Base-by-base conservation (phyloP, 1,139 yeast species). In the Sugiyamaella castrensis region DNA sequence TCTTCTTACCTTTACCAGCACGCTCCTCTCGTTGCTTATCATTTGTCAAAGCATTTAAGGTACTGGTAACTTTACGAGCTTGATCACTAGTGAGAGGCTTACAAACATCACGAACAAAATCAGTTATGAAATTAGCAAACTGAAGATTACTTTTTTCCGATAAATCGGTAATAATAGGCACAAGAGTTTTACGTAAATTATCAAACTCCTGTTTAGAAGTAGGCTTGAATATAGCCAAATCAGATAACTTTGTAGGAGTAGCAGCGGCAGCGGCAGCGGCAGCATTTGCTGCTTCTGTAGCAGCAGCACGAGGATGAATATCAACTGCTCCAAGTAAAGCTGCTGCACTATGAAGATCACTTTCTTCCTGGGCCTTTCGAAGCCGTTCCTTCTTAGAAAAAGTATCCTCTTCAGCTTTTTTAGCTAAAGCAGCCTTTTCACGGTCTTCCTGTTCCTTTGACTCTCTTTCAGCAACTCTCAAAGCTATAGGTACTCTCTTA, bases 1-100 rank as follows among this genome's bases (percentile, higher is more conserved):
- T 89, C 81, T 88, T 87, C 77, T 87, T 88, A 64, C 96, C 97
- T 66, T 97, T 95, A 64, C 94, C 95, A 40, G 94, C 84, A 74
- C 97, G 87, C 72, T 91, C 98, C 52, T 84, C 85, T 67, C 83
- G 84, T 69, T 85, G 92, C 73, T 92, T 92, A 50, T 89, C 96
- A 63, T 84, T 89, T 55, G 85, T 74, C 49, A 84, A 69, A 7
- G 91, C 92, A 59, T 82, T 87, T 63, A 92, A 74, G 1, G 98
- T 91, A 38, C 95, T 84, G 43, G 84, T 77, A 47, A 88, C 89
- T 70, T 89, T 92, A 71, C 96, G 79, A 48, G 86, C 77, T 67
- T 84, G 87, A 66, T 91, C 98, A 47, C 86, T 77, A 19, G 83
- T 71, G 68, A 92, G 74, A 33, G 97, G 97, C 61, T 80, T 82